Percentiles rank a stretch among this genome's conserved stretches.
These are phyloP conservation scores for Lactifluus pinguis DNA, from an alignment of 768 basidiomycete genomes.

Conservation along the genomic window DNA sequence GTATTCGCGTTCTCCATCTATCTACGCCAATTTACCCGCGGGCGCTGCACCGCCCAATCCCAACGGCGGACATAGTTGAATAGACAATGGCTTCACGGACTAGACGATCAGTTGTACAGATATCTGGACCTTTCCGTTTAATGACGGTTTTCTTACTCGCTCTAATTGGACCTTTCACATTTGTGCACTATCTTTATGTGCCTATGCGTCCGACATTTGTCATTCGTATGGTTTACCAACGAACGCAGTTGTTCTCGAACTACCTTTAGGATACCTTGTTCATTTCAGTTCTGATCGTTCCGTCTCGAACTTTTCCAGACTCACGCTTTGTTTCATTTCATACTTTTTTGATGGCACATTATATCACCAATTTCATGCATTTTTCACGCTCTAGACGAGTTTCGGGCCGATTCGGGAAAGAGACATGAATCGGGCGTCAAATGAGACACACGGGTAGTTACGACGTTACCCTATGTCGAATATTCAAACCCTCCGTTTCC, in stretches of 20 bases:
- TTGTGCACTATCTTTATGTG: conserved; percentile 2
- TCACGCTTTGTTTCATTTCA: background rate
- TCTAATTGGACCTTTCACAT: conserved; percentile 1
- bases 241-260: background rate
- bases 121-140: conserved; percentile 12
- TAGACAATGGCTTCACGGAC: conserved; percentile 7
- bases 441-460: too few relatives aligned
- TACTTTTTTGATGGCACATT: background rate
- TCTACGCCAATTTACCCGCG: conserved; percentile 45
- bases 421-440: too few relatives aligned
- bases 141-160: conserved; percentile 6
- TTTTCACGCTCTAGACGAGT: too few relatives aligned
- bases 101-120: conserved; percentile 4
- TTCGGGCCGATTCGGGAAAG: too few relatives aligned
- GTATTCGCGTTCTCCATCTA: conserved; percentile 55
- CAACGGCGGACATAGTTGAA: conserved; percentile 9
- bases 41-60: conserved; percentile 51
- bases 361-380: background rate
- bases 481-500: conserved; percentile 29
- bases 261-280: conserved; percentile 7
- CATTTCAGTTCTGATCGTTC: background rate
- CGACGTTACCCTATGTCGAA: conserved; percentile 11
- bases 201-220: background rate
- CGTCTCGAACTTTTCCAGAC: background rate
- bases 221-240: background rate